These are phyloP conservation scores for Puccinia triticina DNA, from an alignment of 1,284 basidiomycete species.

Conservation along the genomic window DNA sequence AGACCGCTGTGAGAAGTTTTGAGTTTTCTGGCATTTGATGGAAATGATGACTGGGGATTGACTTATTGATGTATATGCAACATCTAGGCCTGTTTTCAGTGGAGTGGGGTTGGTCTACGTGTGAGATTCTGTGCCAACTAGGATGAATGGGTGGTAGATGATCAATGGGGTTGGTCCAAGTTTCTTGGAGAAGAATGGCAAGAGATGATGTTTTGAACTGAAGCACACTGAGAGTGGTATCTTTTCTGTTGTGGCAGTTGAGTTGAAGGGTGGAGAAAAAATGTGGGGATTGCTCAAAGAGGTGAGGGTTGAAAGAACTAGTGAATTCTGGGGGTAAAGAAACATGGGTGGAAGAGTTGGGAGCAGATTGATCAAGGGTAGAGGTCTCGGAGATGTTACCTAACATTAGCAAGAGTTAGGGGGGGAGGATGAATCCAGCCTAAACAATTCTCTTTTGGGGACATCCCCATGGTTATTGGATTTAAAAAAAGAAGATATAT, in stretches of 20 bases:
- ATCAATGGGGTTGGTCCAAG: constrained; percentile 4
- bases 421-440: too few species aligned
- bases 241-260: background rate
- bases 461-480: too few species aligned
- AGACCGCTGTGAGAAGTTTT: background rate
- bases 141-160: constrained; percentile 1
- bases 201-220: background rate
- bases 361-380: background rate
- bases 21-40: background rate
- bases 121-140: background rate
- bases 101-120: background rate
- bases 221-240: constrained; percentile 7
- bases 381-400: too few species aligned
- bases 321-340: background rate
- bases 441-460: too few species aligned
- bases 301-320: too few species aligned
- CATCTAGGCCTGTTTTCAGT: background rate
- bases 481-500: too few species aligned
- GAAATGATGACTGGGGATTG: background rate
- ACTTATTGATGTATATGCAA: constrained; percentile 20
- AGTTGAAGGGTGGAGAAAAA: background rate
- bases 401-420: too few species aligned
- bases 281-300: too few species aligned
- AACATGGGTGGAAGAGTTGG: too few species aligned
- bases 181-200: constrained; percentile 1